Percentiles rank a stretch among this genome's conserved stretches.
Evolutionary conservation across 345 rosid genomes (phyloP).

Genomic region (Erysimum cheiranthoides): DNA sequence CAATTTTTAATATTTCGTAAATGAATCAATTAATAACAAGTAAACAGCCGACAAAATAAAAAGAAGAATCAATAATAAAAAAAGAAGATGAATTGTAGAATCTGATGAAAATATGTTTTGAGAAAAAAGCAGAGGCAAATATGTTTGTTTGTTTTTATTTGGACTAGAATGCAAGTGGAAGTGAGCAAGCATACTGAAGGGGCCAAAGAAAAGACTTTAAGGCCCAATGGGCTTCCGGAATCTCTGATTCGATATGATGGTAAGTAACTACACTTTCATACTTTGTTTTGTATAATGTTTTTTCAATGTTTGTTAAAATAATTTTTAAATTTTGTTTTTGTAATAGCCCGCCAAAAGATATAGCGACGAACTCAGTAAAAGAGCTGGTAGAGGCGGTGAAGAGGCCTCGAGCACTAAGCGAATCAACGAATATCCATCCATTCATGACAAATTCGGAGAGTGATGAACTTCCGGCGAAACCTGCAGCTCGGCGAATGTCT

Average conservation of each 20-base stretch:
- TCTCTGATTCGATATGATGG: conserved; percentile 69
- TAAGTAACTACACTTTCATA: no score
- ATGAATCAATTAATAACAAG: not conserved
- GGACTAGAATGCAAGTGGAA: conserved; percentile 92
- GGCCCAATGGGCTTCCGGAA: conserved; percentile 97
- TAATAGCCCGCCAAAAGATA: conserved; percentile 83
- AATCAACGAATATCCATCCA: conserved; percentile 60
- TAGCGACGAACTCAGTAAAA: conserved; percentile 70
- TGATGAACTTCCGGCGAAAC: conserved; percentile 43
- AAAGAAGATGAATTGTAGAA: not conserved
- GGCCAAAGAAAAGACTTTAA: conserved; percentile 70
- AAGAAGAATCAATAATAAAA: not conserved
- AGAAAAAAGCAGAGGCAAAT: no score
- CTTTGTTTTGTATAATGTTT: no score
- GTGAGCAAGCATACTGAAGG: conserved; percentile 98
- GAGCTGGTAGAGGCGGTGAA: conserved; percentile 89
- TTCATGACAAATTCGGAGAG: conserved; percentile 61
- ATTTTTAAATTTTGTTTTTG: not conserved
- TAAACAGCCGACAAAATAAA: not conserved
- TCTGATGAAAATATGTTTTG: not conserved
- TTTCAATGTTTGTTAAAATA: not conserved
- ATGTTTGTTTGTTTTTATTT: conserved; percentile 28
- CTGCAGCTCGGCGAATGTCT: conserved; percentile 62
- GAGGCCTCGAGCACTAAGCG: conserved; percentile 85
- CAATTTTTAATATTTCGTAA: no score